phyloP scores from a whole-genome alignment of 306 rosid genomes.

The Lathyrus oleraceus region DNA sequence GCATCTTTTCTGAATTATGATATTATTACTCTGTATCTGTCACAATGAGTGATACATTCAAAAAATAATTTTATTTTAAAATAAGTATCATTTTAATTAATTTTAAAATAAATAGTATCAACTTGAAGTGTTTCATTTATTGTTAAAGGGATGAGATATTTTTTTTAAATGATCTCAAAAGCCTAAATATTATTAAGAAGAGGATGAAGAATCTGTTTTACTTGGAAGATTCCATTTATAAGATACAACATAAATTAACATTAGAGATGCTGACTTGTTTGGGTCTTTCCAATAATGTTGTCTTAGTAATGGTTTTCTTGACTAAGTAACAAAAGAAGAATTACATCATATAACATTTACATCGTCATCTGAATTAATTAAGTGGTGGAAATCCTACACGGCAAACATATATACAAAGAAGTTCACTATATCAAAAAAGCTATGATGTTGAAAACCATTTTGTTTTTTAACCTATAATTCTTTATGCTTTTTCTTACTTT shows the following conservation, averaged over 20 bases:
- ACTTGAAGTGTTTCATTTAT: neutral
- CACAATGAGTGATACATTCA: neutral
- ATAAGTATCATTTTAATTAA: neutral
- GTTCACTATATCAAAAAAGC: slow-evolving; percentile 9
- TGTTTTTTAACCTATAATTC: slow-evolving; percentile 23
- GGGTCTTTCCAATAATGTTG: slow-evolving; percentile 26
- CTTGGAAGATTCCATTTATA: slow-evolving; percentile 10
- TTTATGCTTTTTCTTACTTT: slow-evolving; percentile 11
- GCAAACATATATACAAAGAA: slow-evolving; percentile 40
- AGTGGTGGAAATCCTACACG: slow-evolving; percentile 57
- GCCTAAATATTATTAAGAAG: neutral
- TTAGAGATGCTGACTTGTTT: slow-evolving; percentile 23
- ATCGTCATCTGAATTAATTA: slow-evolving; percentile 17
- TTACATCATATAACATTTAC: slow-evolving; percentile 15
- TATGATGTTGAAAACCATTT: slow-evolving; percentile 48
- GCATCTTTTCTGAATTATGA: neutral
- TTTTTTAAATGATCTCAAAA: neutral
- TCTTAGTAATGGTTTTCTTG: slow-evolving; percentile 19
- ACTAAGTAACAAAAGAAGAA: slow-evolving; percentile 4
- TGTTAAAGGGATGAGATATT: neutral
- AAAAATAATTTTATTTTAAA: neutral
- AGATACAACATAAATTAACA: neutral
- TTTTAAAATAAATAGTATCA: neutral
- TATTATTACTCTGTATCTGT: neutral
- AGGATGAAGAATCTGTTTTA: neutral